Evolutionary conservation across 1,284 basidiomycete species (phyloP), one percentile per base, ranked within the genome.

Genomic region (Cryptococcus maquisensis): DNA sequence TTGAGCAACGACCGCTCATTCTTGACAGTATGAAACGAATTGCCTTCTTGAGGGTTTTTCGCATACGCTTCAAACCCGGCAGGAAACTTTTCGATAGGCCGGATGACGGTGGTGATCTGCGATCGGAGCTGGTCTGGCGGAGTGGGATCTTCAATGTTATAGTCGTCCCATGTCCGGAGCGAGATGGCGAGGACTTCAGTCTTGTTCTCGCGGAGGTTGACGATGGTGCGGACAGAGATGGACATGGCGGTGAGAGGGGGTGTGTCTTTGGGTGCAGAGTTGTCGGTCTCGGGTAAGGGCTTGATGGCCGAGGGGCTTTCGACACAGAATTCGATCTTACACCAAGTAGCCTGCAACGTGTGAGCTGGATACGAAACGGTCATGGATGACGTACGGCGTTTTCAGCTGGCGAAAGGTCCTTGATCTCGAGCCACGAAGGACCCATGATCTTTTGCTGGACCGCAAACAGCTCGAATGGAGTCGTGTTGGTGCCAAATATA

Each of bases 391-490:
- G 53, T 71, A 91, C 89, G 9, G 87, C 86, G 74, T 88, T 87
- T 66, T 85, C 77, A 52, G 87, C 86, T 20, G 90, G 77, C 44
- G 82, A 76, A 12, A 86, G 84, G 23, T 86, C 82, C 72, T 87
- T 86, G 61, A 99, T 82, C 56, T 87, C 83, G 48, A 99, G 80
- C 96, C 95, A 98, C 73, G 96, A 98, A 0, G 96, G 94, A 3
- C 96, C 96, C 90, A 97, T 98, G 61, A 98, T 97, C 77, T 92
- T 93, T 37, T 93, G 84, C 77, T 98, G 98, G 52, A 98, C 68
- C 1, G 93, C 91, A n/a, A 99, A 83, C 8, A 94, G 79, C 74
- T 98, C 96, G 66, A 99, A 98, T 0, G 95, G 87, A 53, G 80
- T 90, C 1, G 93, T 94, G 64, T 86, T 91, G 10, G 93, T 88